Evolutionary conservation across 108 stramenopile species (phyloP), one percentile per base, ranked within the genome.

Genomic region (Mediolabrus comicus): DNA sequence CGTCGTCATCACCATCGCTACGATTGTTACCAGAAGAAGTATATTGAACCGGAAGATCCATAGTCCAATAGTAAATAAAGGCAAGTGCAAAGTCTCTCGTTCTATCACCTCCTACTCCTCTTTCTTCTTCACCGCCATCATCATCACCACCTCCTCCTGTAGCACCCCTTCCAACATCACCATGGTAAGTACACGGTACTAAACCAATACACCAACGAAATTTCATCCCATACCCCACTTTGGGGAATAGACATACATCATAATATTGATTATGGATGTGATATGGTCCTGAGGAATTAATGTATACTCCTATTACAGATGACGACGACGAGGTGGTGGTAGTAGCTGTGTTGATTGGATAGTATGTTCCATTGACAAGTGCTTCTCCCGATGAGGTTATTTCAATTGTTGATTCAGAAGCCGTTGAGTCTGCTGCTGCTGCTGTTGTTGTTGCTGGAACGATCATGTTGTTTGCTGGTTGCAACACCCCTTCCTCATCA

Each of bases 61-160:
- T 43, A 17, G 41, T 59, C 70, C 70, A 71, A 33, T 71, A 71
- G 70, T 71, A 71, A 34, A 71, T 55, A 60, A 61, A 71, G 32
- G 60, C 60, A 1, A 60, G 46, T 6, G 39, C 51, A 38, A 71
- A 71, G 58, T 69, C 43, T 30, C 57, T 59, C 4, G 6, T 59
- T 46, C 57, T 26, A 26, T 69, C 10, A 12, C 2, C 10, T 11
- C 6, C 2, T 7, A 60, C 54, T 22, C 1, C 31, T 43, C 5
- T 17, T 43, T 5, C 6, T 43, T 43, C 6, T 4, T 17, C 13
- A 38, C 36, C 9, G 14, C 36, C 41, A 43, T 2, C 16, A 39
- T 36, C 30, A 34, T 57, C 28, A 14, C 36, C 25, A 1, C 12
- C 26, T 25, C 35, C 24, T 6, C 11, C 13, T 6, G 22, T 25